Evolutionary conservation across 257 asterid genomes (phyloP), one percentile per base, ranked within the genome.

Genomic region (Przewalskia tangutica): DNA sequence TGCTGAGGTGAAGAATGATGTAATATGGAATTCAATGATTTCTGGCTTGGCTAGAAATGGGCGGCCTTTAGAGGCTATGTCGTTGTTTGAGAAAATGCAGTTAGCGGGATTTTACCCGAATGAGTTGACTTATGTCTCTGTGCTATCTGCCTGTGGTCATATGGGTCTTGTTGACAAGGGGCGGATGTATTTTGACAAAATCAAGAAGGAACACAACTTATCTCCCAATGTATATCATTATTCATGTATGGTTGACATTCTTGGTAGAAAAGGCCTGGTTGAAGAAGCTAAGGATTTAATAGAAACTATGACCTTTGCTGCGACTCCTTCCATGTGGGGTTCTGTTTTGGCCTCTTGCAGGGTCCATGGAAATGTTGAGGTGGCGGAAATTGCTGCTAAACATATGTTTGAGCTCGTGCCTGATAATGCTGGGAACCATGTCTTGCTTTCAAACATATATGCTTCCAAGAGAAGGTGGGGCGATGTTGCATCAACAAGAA

Each of bases 311-410:
- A 93, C 98, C 3, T 91, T 89, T 85, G 91, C 89, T 82, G 90
- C 97, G 12, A 95, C 96, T 48, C 89, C 97, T 54, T 93, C 98
- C 14, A 91, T 94, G 84, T 95, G 97, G 98, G 99, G 99, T 3
- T 94, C 99, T 0, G 91, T 94, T 23, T 88, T 96, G 83, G 98
- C 95, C 23, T 90, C 97, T 3, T 94, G 97, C 85, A 93, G 90
- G 85, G 90, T 91, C 62, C 86, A 90, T 84, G 83, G 87, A 51
- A 92, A 94, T 38, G 93, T 96, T 55, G 94, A 93, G 80, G 62
- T 94, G 38, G 98, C 94, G 27, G 98, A 93, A 85, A 75, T 91
- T 32, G 97, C 98, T 0, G 98, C 97, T 36, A 87, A 85, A 23
- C 85, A 89, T 27, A 51, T 96, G 85, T 96, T 94, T 62, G 88